Evolutionary conservation across 257 asterid genomes (phyloP).

Genomic region (Solanum ossicruentum): DNA sequence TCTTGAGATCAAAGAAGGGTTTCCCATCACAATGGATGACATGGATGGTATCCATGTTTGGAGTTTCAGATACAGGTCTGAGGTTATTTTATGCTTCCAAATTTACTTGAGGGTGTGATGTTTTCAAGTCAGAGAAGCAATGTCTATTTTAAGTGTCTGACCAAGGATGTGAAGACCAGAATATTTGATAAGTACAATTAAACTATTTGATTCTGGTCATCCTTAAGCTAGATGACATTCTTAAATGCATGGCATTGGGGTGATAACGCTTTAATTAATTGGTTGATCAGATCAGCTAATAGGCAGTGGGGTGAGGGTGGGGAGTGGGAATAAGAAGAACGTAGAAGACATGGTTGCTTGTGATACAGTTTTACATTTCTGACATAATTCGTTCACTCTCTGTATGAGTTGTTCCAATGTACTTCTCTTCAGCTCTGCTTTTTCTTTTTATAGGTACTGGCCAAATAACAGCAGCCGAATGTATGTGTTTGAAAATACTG

Average conservation of each 20-base stretch:
- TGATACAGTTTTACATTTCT: neutral
- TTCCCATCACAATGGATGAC: conserved; percentile 27
- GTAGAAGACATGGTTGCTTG: neutral
- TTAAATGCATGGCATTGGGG: neutral
- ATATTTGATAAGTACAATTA: neutral
- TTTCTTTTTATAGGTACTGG: conserved; percentile 19
- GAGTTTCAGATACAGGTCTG: conserved; percentile 34
- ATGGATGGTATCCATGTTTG: conserved; percentile 38
- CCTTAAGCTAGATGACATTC: neutral
- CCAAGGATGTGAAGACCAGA: neutral
- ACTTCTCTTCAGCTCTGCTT: neutral
- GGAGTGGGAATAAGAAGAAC: no score
- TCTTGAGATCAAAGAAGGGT: conserved; percentile 30
- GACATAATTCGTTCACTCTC: neutral
- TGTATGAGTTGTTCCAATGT: neutral
- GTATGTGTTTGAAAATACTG: conserved; percentile 44
- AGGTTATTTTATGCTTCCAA: neutral
- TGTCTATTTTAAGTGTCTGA: neutral
- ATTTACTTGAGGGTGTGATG: neutral
- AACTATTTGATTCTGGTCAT: neutral
- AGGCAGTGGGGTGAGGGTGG: neutral
- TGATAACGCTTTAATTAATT: neutral
- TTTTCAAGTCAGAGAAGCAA: neutral
- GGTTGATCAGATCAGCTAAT: neutral
- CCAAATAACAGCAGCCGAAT: conserved; percentile 42